A percentile compares a stretch with the other conserved stretches of the same genome.
These are phyloP conservation scores for Vaccinium myrtillus DNA, from an alignment of 148 eudicot genomes.

Conservation along the genomic window DNA sequence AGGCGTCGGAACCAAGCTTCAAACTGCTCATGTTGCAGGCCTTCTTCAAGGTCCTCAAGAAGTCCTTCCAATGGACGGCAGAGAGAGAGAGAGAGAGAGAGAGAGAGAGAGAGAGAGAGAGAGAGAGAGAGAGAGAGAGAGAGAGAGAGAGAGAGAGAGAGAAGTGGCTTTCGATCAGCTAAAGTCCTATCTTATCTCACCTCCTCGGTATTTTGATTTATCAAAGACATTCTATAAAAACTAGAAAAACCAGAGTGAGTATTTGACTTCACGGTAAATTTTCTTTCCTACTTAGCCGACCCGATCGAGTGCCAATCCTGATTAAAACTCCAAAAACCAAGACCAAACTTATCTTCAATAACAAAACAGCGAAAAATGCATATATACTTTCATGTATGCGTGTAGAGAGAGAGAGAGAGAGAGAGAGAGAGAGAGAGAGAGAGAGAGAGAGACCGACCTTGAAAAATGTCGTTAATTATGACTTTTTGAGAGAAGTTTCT, in stretches of 20 bases:
- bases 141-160: no score
- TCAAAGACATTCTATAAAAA: neutral
- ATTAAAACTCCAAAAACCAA: neutral
- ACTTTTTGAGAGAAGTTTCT: constrained; percentile 2
- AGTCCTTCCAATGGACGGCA: no score
- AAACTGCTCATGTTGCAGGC: no score
- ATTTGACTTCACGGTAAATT: neutral
- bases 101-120: no score
- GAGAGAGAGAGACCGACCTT: constrained; percentile 23
- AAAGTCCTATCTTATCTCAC: no score
- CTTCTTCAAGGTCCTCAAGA: no score
- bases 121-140: no score
- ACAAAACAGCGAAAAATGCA: neutral
- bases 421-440: constrained; percentile 15
- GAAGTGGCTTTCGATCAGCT: no score
- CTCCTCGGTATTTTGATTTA: neutral
- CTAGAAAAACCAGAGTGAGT: neutral
- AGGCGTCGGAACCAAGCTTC: no score
- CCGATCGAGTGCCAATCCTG: neutral
- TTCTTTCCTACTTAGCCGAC: neutral
- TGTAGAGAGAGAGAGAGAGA: constrained; percentile 12
- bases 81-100: no score
- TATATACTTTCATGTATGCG: neutral
- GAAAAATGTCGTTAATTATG: neutral
- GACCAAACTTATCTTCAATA: neutral